Percentiles rank a stretch among this genome's conserved stretches.
These are phyloP conservation scores for Leccinum insolens DNA, from an alignment of 1,284 basidiomycete genomes.

Conservation along the genomic window DNA sequence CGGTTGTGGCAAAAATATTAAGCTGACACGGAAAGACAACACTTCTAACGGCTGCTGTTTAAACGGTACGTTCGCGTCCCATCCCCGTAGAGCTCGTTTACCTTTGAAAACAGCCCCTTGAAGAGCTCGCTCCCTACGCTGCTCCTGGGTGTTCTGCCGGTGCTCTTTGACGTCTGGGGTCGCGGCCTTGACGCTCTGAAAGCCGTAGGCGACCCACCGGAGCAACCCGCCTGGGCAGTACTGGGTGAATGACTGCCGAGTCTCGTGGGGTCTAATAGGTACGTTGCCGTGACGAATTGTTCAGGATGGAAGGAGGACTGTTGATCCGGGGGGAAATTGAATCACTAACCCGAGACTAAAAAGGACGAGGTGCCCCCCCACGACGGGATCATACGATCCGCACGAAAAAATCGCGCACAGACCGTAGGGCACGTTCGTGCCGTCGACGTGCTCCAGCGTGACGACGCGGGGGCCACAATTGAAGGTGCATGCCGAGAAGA, in stretches of 20 bases:
- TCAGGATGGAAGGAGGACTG: constrained; percentile 12
- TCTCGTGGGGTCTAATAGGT: not conserved
- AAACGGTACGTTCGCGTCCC: too few species aligned
- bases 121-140: too few species aligned
- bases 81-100: too few species aligned
- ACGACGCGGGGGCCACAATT: not conserved
- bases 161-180: too few species aligned
- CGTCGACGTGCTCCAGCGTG: constrained; percentile 4
- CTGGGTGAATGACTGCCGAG: constrained; percentile 11
- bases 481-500: constrained; percentile 3
- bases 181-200: too few species aligned
- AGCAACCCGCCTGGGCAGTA: constrained; percentile 3
- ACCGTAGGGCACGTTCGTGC: constrained; percentile 8
- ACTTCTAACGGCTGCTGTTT: too few species aligned
- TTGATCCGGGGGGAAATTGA: not conserved
- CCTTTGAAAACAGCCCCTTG: too few species aligned
- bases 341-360: constrained; percentile 4
- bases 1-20: too few species aligned
- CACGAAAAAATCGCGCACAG: constrained; percentile 12
- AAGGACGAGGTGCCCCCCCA: constrained; percentile 13
- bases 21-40: too few species aligned
- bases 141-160: too few species aligned
- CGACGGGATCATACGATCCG: constrained; percentile 4
- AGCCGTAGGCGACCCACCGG: too few species aligned
- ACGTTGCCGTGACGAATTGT: constrained; percentile 14